These are phyloP conservation scores for Moesziomyces globuligerus DNA, from an alignment of 1,284 basidiomycete species.

Conservation along the genomic window DNA sequence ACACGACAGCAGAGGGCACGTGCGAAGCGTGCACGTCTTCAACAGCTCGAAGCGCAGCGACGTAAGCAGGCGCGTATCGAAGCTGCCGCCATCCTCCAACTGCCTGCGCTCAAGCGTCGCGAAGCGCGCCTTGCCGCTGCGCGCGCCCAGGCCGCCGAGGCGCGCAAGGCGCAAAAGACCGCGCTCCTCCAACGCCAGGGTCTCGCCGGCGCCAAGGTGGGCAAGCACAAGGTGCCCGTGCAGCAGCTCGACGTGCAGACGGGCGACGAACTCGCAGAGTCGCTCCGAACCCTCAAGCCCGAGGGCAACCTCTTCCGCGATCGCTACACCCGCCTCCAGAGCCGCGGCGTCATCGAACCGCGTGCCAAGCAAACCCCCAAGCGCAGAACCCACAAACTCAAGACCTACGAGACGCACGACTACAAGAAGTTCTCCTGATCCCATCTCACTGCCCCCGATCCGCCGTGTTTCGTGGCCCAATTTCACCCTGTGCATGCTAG, in stretches of 20 bases:
- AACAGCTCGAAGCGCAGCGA: slow-evolving; percentile 16
- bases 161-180: slow-evolving; percentile 34
- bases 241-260: slow-evolving; percentile 78
- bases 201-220: slow-evolving; percentile 47
- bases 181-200: slow-evolving; percentile 35
- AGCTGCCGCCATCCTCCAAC: slow-evolving; percentile 37
- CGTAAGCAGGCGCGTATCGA: slow-evolving; percentile 48
- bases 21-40: slow-evolving; percentile 31
- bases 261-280: slow-evolving; percentile 90
- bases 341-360: slow-evolving; percentile 80
- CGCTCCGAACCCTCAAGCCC: slow-evolving; percentile 83
- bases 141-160: slow-evolving; percentile 27
- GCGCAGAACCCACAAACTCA: slow-evolving; percentile 25
- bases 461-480: neutral
- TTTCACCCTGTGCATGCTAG: neutral
- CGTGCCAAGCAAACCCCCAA: slow-evolving; percentile 67
- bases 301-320: slow-evolving; percentile 94
- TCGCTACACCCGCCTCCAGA: slow-evolving; percentile 82
- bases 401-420: slow-evolving; percentile 47
- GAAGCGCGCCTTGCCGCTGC: slow-evolving; percentile 22
- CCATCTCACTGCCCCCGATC: neutral
- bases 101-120: slow-evolving; percentile 40
- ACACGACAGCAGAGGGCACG: slow-evolving; percentile 47
- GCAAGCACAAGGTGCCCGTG: slow-evolving; percentile 46
- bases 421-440: slow-evolving; percentile 46